A percentile compares a stretch with the other conserved stretches of the same genome.
These are phyloP conservation scores for Madurella fahalii DNA, from an alignment of 2,329 filamentous ascomycete species.

Conservation along the genomic window DNA sequence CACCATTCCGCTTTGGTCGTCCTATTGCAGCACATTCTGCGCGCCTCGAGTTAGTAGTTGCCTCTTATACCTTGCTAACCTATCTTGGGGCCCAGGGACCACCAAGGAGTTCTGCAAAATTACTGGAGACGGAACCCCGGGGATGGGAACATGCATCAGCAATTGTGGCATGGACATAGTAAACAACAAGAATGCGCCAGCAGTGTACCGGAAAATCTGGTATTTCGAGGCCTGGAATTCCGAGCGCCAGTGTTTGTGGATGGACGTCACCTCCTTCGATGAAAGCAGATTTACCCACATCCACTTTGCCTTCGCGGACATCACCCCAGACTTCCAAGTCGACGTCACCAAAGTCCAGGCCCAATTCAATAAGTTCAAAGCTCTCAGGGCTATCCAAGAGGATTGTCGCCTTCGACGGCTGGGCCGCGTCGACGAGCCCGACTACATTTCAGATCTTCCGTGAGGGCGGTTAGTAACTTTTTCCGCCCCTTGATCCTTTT, in stretches of 20 bases:
- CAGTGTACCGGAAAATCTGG: constrained; percentile 3
- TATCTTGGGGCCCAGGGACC: constrained; percentile 30
- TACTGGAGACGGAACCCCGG: constrained; percentile 20
- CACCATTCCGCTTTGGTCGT: no score
- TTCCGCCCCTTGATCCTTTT: no score
- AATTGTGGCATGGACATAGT: constrained; percentile 39
- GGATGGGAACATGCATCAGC: constrained; percentile 34
- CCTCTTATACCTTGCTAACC: no score
- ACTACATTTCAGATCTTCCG: no score
- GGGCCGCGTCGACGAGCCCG: no score
- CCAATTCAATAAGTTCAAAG: constrained; percentile 16
- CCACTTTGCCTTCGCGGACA: constrained; percentile 29
- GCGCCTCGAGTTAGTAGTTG: no score
- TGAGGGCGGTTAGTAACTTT: no score
- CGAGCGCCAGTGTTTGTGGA: constrained; percentile 14
- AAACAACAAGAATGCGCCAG: constrained; percentile 8
- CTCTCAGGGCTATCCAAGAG: no score
- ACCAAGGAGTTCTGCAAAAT: constrained; percentile 31
- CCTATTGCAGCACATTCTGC: no score
- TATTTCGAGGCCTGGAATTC: constrained; percentile 22
- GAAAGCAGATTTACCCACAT: constrained; percentile 22
- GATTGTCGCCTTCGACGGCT: no score
- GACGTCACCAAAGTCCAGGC: constrained; percentile 13
- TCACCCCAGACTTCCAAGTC: constrained; percentile 16
- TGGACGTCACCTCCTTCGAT: constrained; percentile 5